Percentiles rank a stretch among this genome's conserved stretches.
Conservation (phyloP, 495 filamentous ascomycete species). For the Recurvomyces mirabilis region DNA sequence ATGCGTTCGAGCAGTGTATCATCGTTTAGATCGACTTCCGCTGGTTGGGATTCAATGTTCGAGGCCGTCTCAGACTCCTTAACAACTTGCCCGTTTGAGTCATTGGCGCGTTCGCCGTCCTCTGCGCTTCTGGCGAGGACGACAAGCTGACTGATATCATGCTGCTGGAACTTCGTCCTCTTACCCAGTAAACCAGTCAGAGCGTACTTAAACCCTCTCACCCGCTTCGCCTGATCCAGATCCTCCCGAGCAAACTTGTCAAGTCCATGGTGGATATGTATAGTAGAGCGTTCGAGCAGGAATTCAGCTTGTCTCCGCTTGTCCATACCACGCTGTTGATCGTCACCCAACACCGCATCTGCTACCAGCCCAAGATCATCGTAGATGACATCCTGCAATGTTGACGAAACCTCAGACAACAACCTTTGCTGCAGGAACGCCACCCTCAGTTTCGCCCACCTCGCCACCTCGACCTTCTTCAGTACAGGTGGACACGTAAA, state of each 20-base stretch:
- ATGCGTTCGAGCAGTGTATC: slow-evolving; percentile 88
- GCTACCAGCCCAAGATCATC: slow-evolving; percentile 38
- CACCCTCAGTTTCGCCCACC: slow-evolving; percentile 49
- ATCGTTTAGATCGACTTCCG: slow-evolving; percentile 67
- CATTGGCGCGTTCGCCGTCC: background rate
- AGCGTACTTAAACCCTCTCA: slow-evolving; percentile 65
- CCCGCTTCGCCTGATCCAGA: slow-evolving; percentile 50
- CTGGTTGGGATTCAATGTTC: slow-evolving; percentile 34
- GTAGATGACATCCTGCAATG: slow-evolving; percentile 48
- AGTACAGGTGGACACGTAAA: slow-evolving; percentile 42
- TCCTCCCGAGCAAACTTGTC: slow-evolving; percentile 65
- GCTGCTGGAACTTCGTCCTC: slow-evolving; percentile 83
- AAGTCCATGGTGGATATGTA: slow-evolving; percentile 75
- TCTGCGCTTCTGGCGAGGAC: slow-evolving; percentile 67
- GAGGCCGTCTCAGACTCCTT: background rate
- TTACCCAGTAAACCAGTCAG: slow-evolving; percentile 82
- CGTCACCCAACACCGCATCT: slow-evolving; percentile 30
- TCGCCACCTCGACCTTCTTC: slow-evolving; percentile 28
- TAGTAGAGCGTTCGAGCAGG: slow-evolving; percentile 67
- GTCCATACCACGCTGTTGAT: slow-evolving; percentile 23
- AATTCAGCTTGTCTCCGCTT: slow-evolving; percentile 46
- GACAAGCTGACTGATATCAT: slow-evolving; percentile 80
- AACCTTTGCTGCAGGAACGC: slow-evolving; percentile 84
- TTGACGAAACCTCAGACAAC: slow-evolving; percentile 63
- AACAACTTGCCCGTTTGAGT: background rate